phyloP scores from a whole-genome alignment of 176 grass and related monocot species.

The Alopecurus myosuroides region DNA sequence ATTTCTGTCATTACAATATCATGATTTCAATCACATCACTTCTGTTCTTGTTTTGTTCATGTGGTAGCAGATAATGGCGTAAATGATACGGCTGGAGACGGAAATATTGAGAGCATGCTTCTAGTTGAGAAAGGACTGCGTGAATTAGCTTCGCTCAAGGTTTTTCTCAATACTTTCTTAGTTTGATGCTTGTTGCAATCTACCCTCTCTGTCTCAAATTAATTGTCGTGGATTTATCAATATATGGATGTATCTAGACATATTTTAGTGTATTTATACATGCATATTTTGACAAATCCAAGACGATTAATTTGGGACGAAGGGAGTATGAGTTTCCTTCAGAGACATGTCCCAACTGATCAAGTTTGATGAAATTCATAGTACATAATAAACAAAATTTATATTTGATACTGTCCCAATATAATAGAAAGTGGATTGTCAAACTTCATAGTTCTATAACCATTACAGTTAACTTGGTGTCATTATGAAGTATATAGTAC shows the following conservation, averaged over 20 bases:
- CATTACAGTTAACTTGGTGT: conserved; percentile 9
- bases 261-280: no score
- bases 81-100: conserved; percentile 58
- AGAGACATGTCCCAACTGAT: neutral
- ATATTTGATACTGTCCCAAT: no score
- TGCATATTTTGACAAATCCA: no score
- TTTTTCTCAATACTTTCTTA: conserved; percentile 30
- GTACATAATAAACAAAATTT: neutral
- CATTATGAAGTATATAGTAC: conserved; percentile 18
- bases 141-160: conserved; percentile 97
- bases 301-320: no score
- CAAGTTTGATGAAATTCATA: conserved; percentile 11
- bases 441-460: neutral
- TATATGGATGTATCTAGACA: no score
- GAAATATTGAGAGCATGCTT: conserved; percentile 81
- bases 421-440: neutral
- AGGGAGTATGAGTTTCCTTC: conserved; percentile 19
- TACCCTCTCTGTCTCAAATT: no score
- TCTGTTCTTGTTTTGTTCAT: conserved; percentile 17
- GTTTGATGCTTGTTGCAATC: conserved; percentile 1
- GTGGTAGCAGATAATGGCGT: conserved; percentile 56
- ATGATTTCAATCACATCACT: conserved; percentile 20
- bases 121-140: conserved; percentile 92
- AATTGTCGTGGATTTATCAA: no score
- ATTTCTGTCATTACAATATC: neutral